These are phyloP conservation scores for Glycine tomentella DNA, from an alignment of 306 rosid genomes.

Conservation along the genomic window DNA sequence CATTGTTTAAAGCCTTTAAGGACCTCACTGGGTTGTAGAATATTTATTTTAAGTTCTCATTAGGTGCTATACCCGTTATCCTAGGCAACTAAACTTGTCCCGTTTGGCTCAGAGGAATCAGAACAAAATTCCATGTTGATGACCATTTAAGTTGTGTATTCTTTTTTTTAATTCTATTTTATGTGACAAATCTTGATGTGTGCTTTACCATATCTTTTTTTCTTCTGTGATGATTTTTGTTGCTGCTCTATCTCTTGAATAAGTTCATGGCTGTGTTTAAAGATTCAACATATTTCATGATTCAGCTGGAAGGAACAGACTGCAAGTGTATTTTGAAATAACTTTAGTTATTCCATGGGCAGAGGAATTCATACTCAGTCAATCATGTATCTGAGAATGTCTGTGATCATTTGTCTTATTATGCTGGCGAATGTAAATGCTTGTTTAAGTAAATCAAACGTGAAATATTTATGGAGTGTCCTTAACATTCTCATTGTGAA, in stretches of 20 bases:
- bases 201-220: constrained; percentile 35
- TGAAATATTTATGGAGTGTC: constrained; percentile 35
- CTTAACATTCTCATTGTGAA: constrained; percentile 28
- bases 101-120: not conserved
- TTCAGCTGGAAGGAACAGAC: constrained; percentile 8
- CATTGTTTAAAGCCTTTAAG: not conserved
- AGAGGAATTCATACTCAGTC: constrained; percentile 3
- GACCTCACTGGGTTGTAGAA: not conserved
- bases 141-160: constrained; percentile 18
- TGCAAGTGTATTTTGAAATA: constrained; percentile 6
- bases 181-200: constrained; percentile 1
- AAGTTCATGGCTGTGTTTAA: constrained; percentile 14
- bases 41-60: not conserved
- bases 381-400: constrained; percentile 11
- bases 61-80: not conserved
- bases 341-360: constrained; percentile 9
- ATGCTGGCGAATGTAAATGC: constrained; percentile 7
- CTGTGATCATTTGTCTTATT: constrained; percentile 28
- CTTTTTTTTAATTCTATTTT: constrained; percentile 7
- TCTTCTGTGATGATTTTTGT: constrained; percentile 1
- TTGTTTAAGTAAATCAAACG: constrained; percentile 24
- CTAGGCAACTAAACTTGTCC: not conserved
- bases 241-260: constrained; percentile 24
- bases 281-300: constrained; percentile 29
- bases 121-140: constrained; percentile 7